Evolutionary conservation across 2,329 filamentous ascomycete species (phyloP), one percentile per base, ranked within the genome.

Genomic region (Cladosporium sphaerospermum): DNA sequence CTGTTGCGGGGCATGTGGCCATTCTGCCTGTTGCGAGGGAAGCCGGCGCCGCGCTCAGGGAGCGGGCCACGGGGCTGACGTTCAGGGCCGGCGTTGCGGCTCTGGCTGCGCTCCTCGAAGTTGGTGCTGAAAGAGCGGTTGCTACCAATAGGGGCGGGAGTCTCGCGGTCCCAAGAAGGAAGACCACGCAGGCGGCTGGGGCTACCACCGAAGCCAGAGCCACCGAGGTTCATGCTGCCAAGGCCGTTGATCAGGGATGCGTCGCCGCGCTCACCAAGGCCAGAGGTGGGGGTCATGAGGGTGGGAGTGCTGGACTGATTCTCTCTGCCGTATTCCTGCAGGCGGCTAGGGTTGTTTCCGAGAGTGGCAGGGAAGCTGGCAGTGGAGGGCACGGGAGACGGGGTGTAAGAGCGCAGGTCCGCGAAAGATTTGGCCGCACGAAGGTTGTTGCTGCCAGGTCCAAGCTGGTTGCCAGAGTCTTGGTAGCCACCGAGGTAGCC

Each of bases 381-480:
- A 14, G 89, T 89, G 10, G 93, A 96, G 7, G 86, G 85, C 3
- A 88, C 92, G 5, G 93, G 92, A 62, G 92, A 97, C 9, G 92
- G 92, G 13, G 91, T 96, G 73, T 95, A 96, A 1, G 91, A 95
- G 59, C 92, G 87, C 58, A 99, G 75, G 67, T 99, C 93, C 34
- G 92, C 93, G 68, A 96, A 96, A 47, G 92, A 97, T 76, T 97
- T 97, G 57, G 92, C 93, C 28, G 89, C 89, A 41, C 93, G 86
- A 34, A 99, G 81, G 39, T 44, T 44, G 64, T 92, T 92, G 67
- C 89, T 81, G 53, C 78, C 86, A 45, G 87, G 82, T 32, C 84
- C 84, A 55, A 84, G 76, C 46, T 79, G 79, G 59, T 73, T 72
- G 42, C 74, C 65, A 65, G 89, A 91, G 60, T 89, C 89, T n/a